A percentile compares a stretch with the other conserved stretches of the same genome.
Conservation (phyloP, 177 flowering plant genomes). For the Vitis hybrid region DNA sequence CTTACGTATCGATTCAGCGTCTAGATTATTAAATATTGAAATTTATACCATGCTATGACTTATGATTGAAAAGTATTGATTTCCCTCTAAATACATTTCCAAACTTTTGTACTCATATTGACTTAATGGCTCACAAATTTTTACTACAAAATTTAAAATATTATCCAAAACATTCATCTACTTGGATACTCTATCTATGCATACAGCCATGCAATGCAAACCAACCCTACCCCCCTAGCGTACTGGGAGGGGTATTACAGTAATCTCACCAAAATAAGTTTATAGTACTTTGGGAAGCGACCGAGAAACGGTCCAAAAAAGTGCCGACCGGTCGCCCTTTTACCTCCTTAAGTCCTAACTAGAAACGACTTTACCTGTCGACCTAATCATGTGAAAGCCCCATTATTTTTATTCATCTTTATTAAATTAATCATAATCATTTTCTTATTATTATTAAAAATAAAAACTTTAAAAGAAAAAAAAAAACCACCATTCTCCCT, state of each 20-base stretch:
- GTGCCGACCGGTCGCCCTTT: slow-evolving; percentile 24
- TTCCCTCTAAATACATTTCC: no score
- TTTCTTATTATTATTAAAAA: neutral
- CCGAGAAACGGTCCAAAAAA: slow-evolving; percentile 23
- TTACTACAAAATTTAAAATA: neutral
- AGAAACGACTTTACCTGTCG: slow-evolving; percentile 48
- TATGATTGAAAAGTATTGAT: no score
- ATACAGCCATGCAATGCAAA: neutral
- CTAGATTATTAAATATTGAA: no score
- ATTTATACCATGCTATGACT: no score
- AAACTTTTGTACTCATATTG: no score
- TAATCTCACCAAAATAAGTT: neutral
- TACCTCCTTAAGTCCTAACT: slow-evolving; percentile 22
- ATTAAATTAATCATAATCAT: neutral
- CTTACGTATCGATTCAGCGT: no score
- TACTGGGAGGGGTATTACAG: slow-evolving; percentile 14
- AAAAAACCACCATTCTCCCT: neutral
- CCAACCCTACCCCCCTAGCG: neutral
- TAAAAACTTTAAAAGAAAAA: neutral
- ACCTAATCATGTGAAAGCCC: slow-evolving; percentile 26
- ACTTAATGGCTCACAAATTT: no score
- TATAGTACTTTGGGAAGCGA: neutral
- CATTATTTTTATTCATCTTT: neutral
- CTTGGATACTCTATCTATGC: neutral
- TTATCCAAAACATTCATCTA: neutral